Percentiles rank a stretch among this genome's conserved stretches.
Conservation (phyloP, 768 basidiomycete genomes). For the Lactifluus piperatus region DNA sequence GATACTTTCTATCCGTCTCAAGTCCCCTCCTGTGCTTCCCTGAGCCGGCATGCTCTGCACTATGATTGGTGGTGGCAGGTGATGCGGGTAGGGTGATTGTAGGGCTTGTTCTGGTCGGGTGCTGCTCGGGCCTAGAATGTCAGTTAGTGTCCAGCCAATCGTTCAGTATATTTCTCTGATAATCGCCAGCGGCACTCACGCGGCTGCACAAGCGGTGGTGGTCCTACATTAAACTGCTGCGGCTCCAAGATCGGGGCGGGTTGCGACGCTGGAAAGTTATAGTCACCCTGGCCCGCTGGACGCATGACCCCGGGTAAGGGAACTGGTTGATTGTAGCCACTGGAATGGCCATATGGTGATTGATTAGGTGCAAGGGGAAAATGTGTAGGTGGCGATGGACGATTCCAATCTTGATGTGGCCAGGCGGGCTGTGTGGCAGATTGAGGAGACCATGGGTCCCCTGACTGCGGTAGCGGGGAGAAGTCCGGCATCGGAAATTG, state of each 20-base stretch:
- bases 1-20: background rate
- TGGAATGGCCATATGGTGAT: background rate
- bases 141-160: background rate
- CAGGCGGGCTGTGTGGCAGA: background rate
- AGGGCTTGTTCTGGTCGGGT: background rate
- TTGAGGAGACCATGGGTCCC: background rate
- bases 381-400: background rate
- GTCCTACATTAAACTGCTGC: background rate
- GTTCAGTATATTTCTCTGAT: background rate
- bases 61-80: background rate
- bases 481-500: background rate
- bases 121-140: background rate
- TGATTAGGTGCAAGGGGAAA: background rate
- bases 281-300: background rate
- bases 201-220: constrained; percentile 1
- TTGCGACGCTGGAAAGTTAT: background rate
- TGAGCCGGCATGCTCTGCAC: background rate
- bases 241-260: background rate
- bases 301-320: background rate
- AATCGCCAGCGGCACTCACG: constrained; percentile 2
- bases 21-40: background rate
- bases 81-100: background rate
- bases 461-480: background rate
- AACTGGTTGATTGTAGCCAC: background rate
- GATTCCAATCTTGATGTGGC: background rate